Percentiles rank a stretch among this genome's conserved stretches.
Conservation (phyloP, 2,329 filamentous ascomycete genomes). For the Thyridium curvatum region DNA sequence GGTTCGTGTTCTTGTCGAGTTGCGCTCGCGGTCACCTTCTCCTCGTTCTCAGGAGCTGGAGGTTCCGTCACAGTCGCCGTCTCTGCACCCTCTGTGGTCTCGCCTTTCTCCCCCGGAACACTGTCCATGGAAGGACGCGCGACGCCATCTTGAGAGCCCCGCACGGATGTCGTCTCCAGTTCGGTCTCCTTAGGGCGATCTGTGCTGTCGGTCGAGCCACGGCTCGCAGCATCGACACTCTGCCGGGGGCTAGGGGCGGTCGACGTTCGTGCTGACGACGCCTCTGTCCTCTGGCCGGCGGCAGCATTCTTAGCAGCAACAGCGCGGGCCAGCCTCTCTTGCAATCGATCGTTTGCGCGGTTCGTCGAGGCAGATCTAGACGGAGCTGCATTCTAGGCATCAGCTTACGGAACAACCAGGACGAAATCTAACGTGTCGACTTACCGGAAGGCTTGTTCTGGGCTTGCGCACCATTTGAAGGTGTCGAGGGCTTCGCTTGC, state of each 20-base stretch:
- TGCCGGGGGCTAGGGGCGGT: slow-evolving; percentile 31
- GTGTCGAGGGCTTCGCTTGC: slow-evolving; percentile 6
- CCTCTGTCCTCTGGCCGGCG: slow-evolving; percentile 36
- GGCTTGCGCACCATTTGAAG: too few relatives aligned
- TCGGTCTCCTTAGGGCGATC: slow-evolving; percentile 8
- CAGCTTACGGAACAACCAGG: slow-evolving; percentile 16
- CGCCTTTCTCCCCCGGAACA: neutral
- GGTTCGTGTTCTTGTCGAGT: too few relatives aligned
- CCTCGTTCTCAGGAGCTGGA: too few relatives aligned
- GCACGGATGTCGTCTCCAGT: neutral
- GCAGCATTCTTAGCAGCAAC: slow-evolving; percentile 61
- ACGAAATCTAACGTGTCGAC: slow-evolving; percentile 7
- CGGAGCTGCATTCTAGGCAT: slow-evolving; percentile 23
- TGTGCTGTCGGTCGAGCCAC: slow-evolving; percentile 21
- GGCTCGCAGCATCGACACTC: slow-evolving; percentile 28
- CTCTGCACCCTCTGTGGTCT: too few relatives aligned
- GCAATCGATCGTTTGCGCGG: slow-evolving; percentile 71
- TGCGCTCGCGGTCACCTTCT: too few relatives aligned
- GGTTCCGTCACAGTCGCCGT: too few relatives aligned
- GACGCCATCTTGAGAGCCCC: slow-evolving; percentile 9
- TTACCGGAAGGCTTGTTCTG: slow-evolving; percentile 23
- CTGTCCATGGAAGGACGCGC: slow-evolving; percentile 7
- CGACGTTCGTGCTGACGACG: slow-evolving; percentile 36
- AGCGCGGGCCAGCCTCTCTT: slow-evolving; percentile 83
- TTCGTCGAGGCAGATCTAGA: slow-evolving; percentile 60